Percentiles rank a stretch among this genome's conserved stretches.
Evolutionary conservation across 2,329 filamentous ascomycete genomes (phyloP).

Genomic region (Alternaria dauci): DNA sequence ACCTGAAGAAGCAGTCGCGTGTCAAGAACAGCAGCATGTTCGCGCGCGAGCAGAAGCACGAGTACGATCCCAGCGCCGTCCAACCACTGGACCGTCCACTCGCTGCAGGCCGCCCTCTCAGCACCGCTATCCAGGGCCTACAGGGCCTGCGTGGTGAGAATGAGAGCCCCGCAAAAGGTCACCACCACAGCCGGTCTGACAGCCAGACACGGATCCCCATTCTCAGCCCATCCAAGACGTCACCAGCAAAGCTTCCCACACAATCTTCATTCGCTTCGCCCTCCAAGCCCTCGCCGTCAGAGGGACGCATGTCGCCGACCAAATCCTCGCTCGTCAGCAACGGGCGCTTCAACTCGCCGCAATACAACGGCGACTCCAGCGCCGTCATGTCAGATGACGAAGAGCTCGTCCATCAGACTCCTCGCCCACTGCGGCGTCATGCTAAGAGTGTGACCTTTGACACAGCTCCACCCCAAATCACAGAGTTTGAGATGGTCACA

Average conservation of each 20-base stretch:
- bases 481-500: constrained; percentile 98
- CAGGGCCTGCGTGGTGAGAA: constrained; percentile 53
- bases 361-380: constrained; percentile 49
- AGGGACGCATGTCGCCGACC: constrained; percentile 73
- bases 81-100: constrained; percentile 84
- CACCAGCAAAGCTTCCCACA: constrained; percentile 69
- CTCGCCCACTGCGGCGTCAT: constrained; percentile 78
- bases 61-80: constrained; percentile 85
- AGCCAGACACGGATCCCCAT: constrained; percentile 69
- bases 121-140: constrained; percentile 69
- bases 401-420: constrained; percentile 67
- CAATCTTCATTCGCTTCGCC: constrained; percentile 37
- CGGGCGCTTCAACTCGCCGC: constrained; percentile 62
- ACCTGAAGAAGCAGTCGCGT: constrained; percentile 89
- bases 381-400: constrained; percentile 53
- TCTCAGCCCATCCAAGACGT: constrained; percentile 64
- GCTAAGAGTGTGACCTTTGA: constrained; percentile 98
- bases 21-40: constrained; percentile 99
- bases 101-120: constrained; percentile 67
- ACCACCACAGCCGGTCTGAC: constrained; percentile 58
- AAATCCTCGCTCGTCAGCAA: constrained; percentile 85
- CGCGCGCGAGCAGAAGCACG: constrained; percentile 87
- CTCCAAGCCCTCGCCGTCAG: constrained; percentile 32
- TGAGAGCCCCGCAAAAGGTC: constrained; percentile 37
- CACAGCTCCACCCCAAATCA: constrained; percentile 88